Percentiles rank a stretch among this genome's conserved stretches.
Evolutionary conservation across 108 stramenopile species (phyloP).

Genomic region (Nitzschia palea): DNA sequence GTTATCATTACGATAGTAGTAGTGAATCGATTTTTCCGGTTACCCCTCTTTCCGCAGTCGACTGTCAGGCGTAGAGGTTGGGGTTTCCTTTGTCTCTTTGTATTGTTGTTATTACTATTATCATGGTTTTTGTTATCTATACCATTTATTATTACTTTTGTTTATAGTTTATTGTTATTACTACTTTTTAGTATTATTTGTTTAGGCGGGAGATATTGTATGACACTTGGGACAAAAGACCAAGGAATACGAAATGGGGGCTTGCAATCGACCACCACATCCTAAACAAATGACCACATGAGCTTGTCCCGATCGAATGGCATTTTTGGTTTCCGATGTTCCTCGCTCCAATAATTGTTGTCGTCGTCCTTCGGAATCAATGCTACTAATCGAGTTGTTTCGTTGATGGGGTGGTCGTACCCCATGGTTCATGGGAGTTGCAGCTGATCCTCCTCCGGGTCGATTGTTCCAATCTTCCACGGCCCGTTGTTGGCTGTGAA

Average conservation of each 20-base stretch:
- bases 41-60: too few species aligned
- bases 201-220: conserved; percentile 33
- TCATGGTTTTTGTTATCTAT: too few species aligned
- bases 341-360: conserved; percentile 29
- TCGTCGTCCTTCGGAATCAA: conserved; percentile 21
- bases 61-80: too few species aligned
- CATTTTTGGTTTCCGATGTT: conserved; percentile 26
- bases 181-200: conserved; percentile 1
- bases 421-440: too few species aligned
- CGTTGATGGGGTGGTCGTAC: background rate
- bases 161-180: too few species aligned
- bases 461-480: conserved; percentile 35
- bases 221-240: conserved; percentile 43
- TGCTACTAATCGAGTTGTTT: background rate
- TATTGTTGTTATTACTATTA: too few species aligned
- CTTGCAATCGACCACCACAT: conserved; percentile 33
- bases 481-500: conserved; percentile 23
- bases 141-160: too few species aligned
- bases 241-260: conserved; percentile 39
- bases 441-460: too few species aligned
- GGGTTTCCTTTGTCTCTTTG: too few species aligned
- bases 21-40: too few species aligned
- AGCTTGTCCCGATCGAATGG: conserved; percentile 28
- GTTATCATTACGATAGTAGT: too few species aligned
- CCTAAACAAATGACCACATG: conserved; percentile 34